phyloP scores from a whole-genome alignment of 140 eudicot species.

The Eryngium alpinum region DNA sequence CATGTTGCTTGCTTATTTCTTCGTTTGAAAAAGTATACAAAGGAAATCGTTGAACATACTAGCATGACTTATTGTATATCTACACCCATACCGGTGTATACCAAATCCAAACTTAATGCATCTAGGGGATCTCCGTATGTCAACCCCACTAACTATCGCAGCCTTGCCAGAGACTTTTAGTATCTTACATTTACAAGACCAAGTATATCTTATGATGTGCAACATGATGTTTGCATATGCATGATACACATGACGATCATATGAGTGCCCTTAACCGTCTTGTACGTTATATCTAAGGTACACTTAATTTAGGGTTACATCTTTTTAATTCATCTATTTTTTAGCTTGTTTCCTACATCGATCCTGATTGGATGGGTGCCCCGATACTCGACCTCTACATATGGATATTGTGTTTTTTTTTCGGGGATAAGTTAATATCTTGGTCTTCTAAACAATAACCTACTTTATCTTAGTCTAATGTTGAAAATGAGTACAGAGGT shows the following conservation, averaged over 20 bases:
- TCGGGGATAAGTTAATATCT: background rate
- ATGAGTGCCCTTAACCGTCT: background rate
- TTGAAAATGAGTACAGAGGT: background rate
- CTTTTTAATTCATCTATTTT: background rate
- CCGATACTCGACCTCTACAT: background rate
- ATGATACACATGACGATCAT: background rate
- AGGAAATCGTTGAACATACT: background rate
- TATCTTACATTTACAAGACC: background rate
- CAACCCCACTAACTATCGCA: background rate
- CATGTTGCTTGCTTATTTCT: background rate
- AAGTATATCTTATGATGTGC: background rate
- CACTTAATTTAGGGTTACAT: background rate
- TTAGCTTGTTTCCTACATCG: background rate
- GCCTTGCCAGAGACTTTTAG: background rate
- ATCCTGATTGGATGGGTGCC: background rate
- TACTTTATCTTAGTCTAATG: background rate
- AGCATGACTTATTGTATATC: background rate
- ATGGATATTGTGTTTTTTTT: too few relatives aligned
- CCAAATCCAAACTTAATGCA: background rate
- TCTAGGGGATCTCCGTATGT: background rate
- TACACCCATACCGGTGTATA: background rate
- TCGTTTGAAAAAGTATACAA: background rate
- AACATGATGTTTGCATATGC: background rate
- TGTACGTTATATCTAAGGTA: background rate
- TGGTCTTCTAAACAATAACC: too few relatives aligned